phyloP scores from a whole-genome alignment of 2,329 filamentous ascomycete genomes.

The Aspergillus uvarum region DNA sequence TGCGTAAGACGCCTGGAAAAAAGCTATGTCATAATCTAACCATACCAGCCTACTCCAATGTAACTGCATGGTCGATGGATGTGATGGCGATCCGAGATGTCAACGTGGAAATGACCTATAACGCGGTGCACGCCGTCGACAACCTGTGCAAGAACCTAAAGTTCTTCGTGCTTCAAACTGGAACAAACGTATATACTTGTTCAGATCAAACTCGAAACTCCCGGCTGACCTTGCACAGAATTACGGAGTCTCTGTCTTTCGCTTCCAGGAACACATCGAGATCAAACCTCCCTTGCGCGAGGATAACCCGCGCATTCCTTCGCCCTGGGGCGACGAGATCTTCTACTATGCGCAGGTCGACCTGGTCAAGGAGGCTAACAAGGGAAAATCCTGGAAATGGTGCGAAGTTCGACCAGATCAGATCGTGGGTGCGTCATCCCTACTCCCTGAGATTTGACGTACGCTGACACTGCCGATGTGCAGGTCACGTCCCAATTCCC shows the following conservation, averaged over 20 bases:
- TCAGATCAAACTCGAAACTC: slow-evolving; percentile 8
- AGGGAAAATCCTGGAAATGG: slow-evolving; percentile 46
- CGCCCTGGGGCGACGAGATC: slow-evolving; percentile 44
- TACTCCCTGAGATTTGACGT: background rate
- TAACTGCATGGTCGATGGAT: slow-evolving; percentile 38
- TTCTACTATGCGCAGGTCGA: slow-evolving; percentile 52
- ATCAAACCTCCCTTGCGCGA: slow-evolving; percentile 41
- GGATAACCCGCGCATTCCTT: slow-evolving; percentile 42
- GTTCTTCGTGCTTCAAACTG: slow-evolving; percentile 45
- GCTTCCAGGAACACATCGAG: slow-evolving; percentile 22
- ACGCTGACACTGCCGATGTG: background rate
- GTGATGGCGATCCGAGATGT: slow-evolving; percentile 35
- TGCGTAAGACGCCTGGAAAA: slow-evolving; percentile 14
- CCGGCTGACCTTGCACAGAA: slow-evolving; percentile 22
- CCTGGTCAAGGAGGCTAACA: slow-evolving; percentile 35
- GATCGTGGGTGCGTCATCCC: slow-evolving; percentile 31
- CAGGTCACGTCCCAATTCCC: slow-evolving; percentile 47
- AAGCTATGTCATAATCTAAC: background rate
- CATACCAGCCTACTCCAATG: slow-evolving; percentile 20
- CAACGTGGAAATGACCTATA: slow-evolving; percentile 42
- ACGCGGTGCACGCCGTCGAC: slow-evolving; percentile 42
- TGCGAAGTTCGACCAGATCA: slow-evolving; percentile 47
- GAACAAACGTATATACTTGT: slow-evolving; percentile 37
- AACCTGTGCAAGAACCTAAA: slow-evolving; percentile 38
- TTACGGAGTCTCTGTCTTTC: slow-evolving; percentile 30